Percentiles rank a stretch among this genome's conserved stretches.
phyloP scores from a whole-genome alignment of 1,284 basidiomycete genomes.

The Trichosporon asahii region DNA sequence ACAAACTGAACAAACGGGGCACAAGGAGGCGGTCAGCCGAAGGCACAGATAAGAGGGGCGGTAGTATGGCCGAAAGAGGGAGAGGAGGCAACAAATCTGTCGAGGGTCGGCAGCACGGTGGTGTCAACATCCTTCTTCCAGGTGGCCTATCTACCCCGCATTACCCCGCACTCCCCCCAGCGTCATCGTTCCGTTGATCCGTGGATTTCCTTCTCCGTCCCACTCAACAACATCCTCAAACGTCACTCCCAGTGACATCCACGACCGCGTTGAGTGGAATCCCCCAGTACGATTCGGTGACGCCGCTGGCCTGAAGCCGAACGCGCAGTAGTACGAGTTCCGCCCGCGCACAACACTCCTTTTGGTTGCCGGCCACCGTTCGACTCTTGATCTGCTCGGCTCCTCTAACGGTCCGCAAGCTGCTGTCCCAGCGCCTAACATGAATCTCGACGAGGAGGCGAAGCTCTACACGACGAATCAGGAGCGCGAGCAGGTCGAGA shows the following conservation, averaged over 20 bases:
- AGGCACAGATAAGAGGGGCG: neutral
- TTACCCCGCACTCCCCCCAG: neutral
- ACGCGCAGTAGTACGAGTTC: neutral
- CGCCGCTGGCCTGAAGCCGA: neutral
- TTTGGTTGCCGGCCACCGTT: neutral
- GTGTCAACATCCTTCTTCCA: neutral
- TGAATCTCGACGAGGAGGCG: conserved; percentile 79
- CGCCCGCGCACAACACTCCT: neutral
- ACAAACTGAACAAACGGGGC: neutral
- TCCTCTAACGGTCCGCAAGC: neutral
- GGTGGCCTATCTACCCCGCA: conserved; percentile 8
- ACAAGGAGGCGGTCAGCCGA: neutral
- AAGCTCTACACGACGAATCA: conserved; percentile 82
- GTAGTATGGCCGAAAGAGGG: neutral
- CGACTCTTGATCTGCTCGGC: neutral
- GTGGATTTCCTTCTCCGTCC: conserved; percentile 1
- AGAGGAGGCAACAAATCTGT: neutral
- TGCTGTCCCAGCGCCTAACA: conserved; percentile 14
- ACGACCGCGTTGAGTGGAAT: neutral
- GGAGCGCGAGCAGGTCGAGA: conserved; percentile 84
- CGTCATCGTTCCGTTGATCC: neutral
- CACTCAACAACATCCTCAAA: neutral
- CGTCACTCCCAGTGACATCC: conserved; percentile 1
- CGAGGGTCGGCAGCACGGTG: neutral
- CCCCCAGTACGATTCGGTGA: neutral